Conservation (phyloP, 176 grass and related monocot genomes). For the Dendrocalamus sinicus region DNA sequence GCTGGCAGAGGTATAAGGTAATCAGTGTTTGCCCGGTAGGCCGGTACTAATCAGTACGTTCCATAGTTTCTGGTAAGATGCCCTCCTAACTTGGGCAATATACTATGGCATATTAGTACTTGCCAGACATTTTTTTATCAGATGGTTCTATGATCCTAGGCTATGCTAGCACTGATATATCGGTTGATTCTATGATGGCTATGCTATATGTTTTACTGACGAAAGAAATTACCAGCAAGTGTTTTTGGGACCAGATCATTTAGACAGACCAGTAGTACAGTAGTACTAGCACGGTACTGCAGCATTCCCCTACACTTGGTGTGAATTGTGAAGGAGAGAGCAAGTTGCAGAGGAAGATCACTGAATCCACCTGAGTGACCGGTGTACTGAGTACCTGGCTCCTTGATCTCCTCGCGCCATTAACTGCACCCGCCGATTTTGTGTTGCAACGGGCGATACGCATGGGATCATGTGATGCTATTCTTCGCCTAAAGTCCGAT, state of each 20-base stretch:
- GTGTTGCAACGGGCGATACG: conserved; percentile 16
- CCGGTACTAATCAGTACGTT: background rate
- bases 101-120: background rate
- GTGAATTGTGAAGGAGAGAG: background rate
- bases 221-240: background rate
- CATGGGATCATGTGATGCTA: conserved; percentile 49
- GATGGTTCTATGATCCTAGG: background rate
- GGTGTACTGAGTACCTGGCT: background rate
- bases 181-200: background rate
- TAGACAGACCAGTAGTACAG: background rate
- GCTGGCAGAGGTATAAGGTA: background rate
- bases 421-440: conserved; percentile 26
- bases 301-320: background rate
- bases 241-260: background rate
- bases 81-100: background rate
- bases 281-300: background rate
- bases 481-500: conserved; percentile 17
- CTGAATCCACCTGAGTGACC: conserved; percentile 44
- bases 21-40: background rate
- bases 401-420: conserved; percentile 1
- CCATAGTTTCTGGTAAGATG: background rate
- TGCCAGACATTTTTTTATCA: background rate
- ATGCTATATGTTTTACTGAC: background rate
- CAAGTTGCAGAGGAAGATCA: conserved; percentile 44
- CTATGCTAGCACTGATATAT: background rate